Conservation (phyloP, 1,284 basidiomycete genomes). For the Gomphus sp. region DNA sequence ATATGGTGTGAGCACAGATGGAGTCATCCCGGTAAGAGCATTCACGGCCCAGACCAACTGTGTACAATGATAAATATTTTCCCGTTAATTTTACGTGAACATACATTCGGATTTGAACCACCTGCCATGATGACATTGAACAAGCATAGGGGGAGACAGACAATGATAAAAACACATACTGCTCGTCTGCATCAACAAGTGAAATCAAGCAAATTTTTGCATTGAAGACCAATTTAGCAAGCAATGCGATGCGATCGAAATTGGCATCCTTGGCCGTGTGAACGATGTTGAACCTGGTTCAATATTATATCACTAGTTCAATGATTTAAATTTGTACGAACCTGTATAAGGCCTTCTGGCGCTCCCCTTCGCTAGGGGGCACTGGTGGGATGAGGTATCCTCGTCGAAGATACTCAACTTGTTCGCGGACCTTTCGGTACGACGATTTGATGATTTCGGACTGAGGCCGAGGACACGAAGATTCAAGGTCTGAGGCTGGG, state of each 20-base stretch:
- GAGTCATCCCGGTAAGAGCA: constrained; percentile 56
- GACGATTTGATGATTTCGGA: background rate
- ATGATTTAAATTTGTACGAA: constrained; percentile 23
- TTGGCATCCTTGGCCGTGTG: constrained; percentile 79
- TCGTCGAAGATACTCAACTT: constrained; percentile 10
- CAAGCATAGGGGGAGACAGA: background rate
- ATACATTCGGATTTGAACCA: constrained; percentile 82
- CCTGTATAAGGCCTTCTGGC: constrained; percentile 75
- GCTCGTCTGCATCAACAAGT: constrained; percentile 73
- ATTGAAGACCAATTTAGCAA: constrained; percentile 89
- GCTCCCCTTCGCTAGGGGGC: constrained; percentile 73
- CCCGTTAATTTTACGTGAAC: constrained; percentile 15
- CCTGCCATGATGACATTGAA: constrained; percentile 24
- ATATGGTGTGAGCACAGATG: constrained; percentile 76
- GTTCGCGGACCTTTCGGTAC: constrained; percentile 17
- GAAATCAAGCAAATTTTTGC: constrained; percentile 81
- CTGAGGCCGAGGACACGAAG: background rate
- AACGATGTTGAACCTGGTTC: constrained; percentile 73
- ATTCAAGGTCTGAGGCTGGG: background rate
- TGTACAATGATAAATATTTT: constrained; percentile 8
- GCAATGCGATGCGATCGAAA: constrained; percentile 85
- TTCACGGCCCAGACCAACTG: constrained; percentile 54
- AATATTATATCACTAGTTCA: background rate
- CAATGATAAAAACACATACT: constrained; percentile 36
- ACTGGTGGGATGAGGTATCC: constrained; percentile 68